These are phyloP conservation scores for Eimeria sp. DNA, from an alignment of 169 alveolate species.

Conservation along the genomic window DNA sequence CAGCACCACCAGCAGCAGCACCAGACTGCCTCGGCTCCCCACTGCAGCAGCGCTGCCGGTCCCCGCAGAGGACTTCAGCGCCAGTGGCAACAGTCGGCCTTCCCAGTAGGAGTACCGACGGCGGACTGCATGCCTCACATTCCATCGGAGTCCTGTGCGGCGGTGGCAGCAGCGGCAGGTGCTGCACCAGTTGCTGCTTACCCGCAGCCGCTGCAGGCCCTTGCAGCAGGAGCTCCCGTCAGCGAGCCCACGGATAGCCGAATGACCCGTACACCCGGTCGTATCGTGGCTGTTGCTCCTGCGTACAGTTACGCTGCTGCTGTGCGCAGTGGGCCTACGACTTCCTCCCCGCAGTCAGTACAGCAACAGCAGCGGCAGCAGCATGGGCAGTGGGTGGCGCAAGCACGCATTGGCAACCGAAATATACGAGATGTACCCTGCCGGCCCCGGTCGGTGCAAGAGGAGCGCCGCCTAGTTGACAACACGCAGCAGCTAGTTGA, in stretches of 20 bases:
- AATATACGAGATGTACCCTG: neutral
- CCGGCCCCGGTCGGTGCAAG: slow-evolving; percentile 57
- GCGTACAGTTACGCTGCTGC: neutral
- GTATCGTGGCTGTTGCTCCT: neutral
- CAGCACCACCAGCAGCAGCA: slow-evolving; percentile 54
- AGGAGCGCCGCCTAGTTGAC: slow-evolving; percentile 18
- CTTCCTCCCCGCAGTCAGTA: neutral
- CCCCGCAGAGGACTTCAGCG: slow-evolving; percentile 63
- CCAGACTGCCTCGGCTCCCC: slow-evolving; percentile 18
- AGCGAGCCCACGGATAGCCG: slow-evolving; percentile 39
- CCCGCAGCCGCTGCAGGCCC: slow-evolving; percentile 43
- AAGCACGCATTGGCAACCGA: neutral
- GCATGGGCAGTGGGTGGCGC: slow-evolving; percentile 46
- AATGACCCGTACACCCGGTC: slow-evolving; percentile 13
- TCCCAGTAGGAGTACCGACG: slow-evolving; percentile 40
- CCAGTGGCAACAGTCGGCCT: slow-evolving; percentile 54
- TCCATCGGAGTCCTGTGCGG: slow-evolving; percentile 33
- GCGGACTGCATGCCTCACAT: slow-evolving; percentile 29
- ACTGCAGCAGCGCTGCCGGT: slow-evolving; percentile 20
- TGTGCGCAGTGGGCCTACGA: slow-evolving; percentile 4
- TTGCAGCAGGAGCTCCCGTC: slow-evolving; percentile 36
- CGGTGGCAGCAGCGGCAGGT: neutral
- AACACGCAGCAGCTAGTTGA: slow-evolving; percentile 30
- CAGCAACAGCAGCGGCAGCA: slow-evolving; percentile 58
- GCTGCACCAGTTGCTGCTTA: slow-evolving; percentile 19